Percentiles rank a stretch among this genome's conserved stretches.
Conservation (phyloP, 495 filamentous ascomycete species). For the Hypoxylon fuscum region DNA sequence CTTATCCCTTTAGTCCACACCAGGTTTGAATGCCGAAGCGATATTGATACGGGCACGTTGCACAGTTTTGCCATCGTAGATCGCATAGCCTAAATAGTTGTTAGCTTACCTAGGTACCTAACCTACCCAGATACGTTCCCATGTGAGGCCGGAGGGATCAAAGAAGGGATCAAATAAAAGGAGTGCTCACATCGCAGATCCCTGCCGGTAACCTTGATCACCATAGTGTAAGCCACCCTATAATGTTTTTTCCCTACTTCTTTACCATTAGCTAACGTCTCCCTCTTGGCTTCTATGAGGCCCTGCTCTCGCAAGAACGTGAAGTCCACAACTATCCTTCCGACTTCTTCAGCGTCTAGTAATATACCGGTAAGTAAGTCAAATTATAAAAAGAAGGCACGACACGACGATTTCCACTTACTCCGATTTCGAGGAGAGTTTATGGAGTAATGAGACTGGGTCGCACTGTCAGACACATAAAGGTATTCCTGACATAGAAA, state of each 20-base stretch:
- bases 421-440: slow-evolving; percentile 19
- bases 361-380: neutral
- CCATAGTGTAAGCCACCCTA: slow-evolving; percentile 17
- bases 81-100: slow-evolving; percentile 24
- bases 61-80: slow-evolving; percentile 13
- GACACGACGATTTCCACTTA: neutral
- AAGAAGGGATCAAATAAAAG: too few species aligned
- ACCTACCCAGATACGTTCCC: too few species aligned
- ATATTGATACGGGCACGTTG: slow-evolving; percentile 26
- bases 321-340: slow-evolving; percentile 23
- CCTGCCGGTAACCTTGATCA: slow-evolving; percentile 20
- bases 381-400: neutral
- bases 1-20: neutral
- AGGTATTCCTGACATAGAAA: slow-evolving; percentile 30
- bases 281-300: slow-evolving; percentile 1
- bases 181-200: slow-evolving; percentile 26
- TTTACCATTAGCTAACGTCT: neutral
- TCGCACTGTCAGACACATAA: slow-evolving; percentile 32
- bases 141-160: neutral
- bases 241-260: slow-evolving; percentile 21
- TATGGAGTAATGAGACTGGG: slow-evolving; percentile 25
- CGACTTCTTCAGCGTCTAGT: slow-evolving; percentile 15
- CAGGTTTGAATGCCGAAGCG: neutral
- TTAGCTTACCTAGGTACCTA: neutral
- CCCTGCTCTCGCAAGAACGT: slow-evolving; percentile 16